Evolutionary conservation across 2,329 filamentous ascomycete genomes (phyloP).

Genomic region (Trichoderma sp.): DNA sequence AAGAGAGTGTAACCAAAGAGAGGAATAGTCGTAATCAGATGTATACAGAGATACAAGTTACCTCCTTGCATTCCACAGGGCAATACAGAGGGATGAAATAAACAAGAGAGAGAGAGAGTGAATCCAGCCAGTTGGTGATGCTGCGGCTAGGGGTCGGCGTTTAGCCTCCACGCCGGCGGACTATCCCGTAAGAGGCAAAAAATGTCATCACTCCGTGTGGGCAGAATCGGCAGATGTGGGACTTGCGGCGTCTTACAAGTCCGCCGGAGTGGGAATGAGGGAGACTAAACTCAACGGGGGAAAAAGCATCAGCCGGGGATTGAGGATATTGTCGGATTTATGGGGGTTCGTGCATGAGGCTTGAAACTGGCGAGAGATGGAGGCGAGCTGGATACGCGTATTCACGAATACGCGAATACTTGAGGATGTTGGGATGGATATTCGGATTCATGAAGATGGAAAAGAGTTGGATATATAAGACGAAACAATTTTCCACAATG

Average conservation of each 20-base stretch:
- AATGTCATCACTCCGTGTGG: background rate
- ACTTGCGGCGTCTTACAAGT: background rate
- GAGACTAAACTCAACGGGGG: background rate
- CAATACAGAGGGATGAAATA: background rate
- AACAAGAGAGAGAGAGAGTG: background rate
- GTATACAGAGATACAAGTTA: background rate
- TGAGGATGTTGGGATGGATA: background rate
- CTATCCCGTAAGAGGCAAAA: constrained; percentile 9
- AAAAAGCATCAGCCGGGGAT: constrained; percentile 8
- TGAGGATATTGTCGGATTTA: constrained; percentile 1
- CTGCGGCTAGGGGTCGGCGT: constrained; percentile 2
- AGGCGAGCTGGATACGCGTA: background rate
- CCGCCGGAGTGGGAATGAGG: background rate
- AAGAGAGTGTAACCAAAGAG: background rate
- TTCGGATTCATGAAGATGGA: background rate
- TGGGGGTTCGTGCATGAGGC: background rate
- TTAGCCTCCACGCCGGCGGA: background rate
- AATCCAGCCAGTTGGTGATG: background rate
- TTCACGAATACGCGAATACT: background rate
- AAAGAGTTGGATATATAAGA: background rate
- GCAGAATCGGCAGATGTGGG: background rate
- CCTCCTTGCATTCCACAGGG: background rate
- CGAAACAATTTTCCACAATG: background rate
- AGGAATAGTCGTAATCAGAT: background rate
- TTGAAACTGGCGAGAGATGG: background rate